Evolutionary conservation across 176 grass and related monocot species (phyloP), one percentile per base, ranked within the genome.

Genomic region (Miscanthus lutarioriparius): DNA sequence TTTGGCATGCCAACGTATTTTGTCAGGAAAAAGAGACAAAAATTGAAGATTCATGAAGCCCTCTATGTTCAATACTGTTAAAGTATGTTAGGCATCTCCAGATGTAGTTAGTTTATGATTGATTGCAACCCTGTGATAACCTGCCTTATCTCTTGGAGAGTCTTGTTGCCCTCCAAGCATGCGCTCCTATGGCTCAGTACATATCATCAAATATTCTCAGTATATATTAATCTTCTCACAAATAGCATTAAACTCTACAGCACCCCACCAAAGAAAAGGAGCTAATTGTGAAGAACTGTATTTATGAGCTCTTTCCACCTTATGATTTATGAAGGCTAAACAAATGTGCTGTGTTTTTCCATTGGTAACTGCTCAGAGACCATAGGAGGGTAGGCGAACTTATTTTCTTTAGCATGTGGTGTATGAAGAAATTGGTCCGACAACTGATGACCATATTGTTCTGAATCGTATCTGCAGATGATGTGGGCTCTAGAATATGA

Each of bases 401-500:
- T 83, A 44, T 35, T 33, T 58, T 58, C 2, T 58, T 58, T 58
- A n/a, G 20, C 51, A 67, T 16, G 3, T 15, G 26, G 30, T n/a
- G 7, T 43, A 37, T 36, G 26, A 44, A 83, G 71, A 70, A 72
- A 58, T 69, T 38, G 17, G 63, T 79, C 54, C n/a, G 8, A 48
- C 63, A 17, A 79, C 9, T 44, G 22, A 39, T 54, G 17, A 81
- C 66, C 56, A 74, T 74, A 53, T 68, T 64, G 65, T 23, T 83
- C 25, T 27, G 15, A 71, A 84, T 74, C 59, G 10, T 80, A 48
- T 89, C 43, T 63, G 70, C 91, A 95, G 95, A 98, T 98, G 92
- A 98, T 95, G 92, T 98, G 96, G 96, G 92, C 96, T 83, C 87
- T 98, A 77, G 96, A 98, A 84, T 98, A 95, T 87, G 89, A 98